phyloP scores from a whole-genome alignment of 768 basidiomycete genomes.

The Leccinum broughii region DNA sequence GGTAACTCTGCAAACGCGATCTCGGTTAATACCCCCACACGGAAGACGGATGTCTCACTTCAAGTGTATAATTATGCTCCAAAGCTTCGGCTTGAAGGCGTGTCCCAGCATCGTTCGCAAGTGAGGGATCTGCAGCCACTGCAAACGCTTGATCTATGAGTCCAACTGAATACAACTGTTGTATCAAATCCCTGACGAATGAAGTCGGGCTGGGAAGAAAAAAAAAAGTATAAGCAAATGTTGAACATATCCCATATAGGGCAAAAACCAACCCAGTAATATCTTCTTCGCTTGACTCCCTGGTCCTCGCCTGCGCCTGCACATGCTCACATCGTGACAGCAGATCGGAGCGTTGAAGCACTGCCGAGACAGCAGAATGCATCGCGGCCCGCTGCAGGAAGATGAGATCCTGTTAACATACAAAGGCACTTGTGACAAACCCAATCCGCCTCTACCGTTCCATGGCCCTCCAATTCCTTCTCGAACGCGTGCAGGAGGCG shows the following conservation, averaged over 20 bases:
- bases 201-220: conserved; percentile 20
- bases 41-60: conserved; percentile 39
- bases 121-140: conserved; percentile 49
- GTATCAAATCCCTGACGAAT: conserved; percentile 38
- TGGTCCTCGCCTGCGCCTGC: conserved; percentile 35
- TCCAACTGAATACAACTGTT: conserved; percentile 52
- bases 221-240: conserved; percentile 11
- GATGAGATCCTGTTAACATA: conserved; percentile 10
- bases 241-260: not conserved
- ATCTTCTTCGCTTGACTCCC: conserved; percentile 26
- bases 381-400: conserved; percentile 39
- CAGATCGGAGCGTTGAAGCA: conserved; percentile 55
- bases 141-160: conserved; percentile 58
- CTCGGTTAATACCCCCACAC: conserved; percentile 6
- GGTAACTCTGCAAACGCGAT: conserved; percentile 34
- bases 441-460: conserved; percentile 54
- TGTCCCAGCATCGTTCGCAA: conserved; percentile 47
- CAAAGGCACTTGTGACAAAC: conserved; percentile 38
- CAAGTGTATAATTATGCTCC: conserved; percentile 58
- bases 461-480: conserved; percentile 48
- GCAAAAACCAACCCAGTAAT: conserved; percentile 13
- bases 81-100: conserved; percentile 59
- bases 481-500: conserved; percentile 56
- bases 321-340: conserved; percentile 54
- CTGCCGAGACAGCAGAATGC: conserved; percentile 49